phyloP scores from a whole-genome alignment of 1,284 basidiomycete genomes.

The Tylopilus orsonianus region DNA sequence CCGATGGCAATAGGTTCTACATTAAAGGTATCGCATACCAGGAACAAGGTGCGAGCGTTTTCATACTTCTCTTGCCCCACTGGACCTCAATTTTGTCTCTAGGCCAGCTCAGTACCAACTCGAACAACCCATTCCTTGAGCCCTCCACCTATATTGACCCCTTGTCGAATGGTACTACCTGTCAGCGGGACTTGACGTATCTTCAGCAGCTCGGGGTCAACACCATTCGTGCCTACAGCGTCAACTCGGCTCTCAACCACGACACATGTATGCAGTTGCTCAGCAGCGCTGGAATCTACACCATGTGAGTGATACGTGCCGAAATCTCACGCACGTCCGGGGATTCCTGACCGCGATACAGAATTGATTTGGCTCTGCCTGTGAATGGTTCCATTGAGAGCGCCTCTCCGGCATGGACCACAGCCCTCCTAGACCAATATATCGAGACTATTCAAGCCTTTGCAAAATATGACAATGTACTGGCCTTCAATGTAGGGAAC shows the following conservation, averaged over 20 bases:
- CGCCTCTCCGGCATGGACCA: constrained; percentile 74
- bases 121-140: constrained; percentile 76
- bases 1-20: constrained; percentile 77
- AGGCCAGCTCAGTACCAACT: constrained; percentile 47
- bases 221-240: constrained; percentile 81
- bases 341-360: constrained; percentile 30
- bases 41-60: constrained; percentile 62
- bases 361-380: constrained; percentile 83
- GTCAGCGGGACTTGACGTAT: constrained; percentile 77
- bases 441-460: constrained; percentile 77
- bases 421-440: constrained; percentile 81
- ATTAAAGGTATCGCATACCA: constrained; percentile 94
- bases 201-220: constrained; percentile 72
- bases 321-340: not conserved
- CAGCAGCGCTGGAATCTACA: constrained; percentile 81
- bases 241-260: constrained; percentile 80
- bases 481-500: constrained; percentile 87
- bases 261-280: constrained; percentile 83
- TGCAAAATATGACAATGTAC: constrained; percentile 79
- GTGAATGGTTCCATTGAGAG: constrained; percentile 87
- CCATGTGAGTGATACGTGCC: constrained; percentile 60
- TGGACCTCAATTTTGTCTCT: constrained; percentile 1
- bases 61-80: not conserved
- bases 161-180: constrained; percentile 65
- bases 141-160: constrained; percentile 78